These are phyloP conservation scores for Blastocystis sp. DNA, from an alignment of 352 stramenopile genomes.

Conservation along the genomic window DNA sequence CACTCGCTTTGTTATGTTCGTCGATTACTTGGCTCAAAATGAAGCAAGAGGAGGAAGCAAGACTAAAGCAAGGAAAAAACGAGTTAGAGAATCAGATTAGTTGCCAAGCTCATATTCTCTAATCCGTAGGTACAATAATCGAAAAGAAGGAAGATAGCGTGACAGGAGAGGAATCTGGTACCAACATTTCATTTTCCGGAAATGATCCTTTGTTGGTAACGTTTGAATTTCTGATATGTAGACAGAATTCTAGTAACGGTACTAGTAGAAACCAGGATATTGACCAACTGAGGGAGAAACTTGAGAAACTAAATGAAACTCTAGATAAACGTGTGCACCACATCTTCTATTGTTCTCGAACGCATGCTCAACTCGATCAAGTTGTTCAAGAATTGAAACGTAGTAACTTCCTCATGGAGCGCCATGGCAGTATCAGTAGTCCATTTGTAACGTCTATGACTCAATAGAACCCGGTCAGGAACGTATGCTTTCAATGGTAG, in stretches of 20 bases:
- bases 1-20: slow-evolving; percentile 78
- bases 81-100: background rate
- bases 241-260: no score
- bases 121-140: background rate
- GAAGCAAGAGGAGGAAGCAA: slow-evolving; percentile 33
- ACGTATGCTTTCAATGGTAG: slow-evolving; percentile 11
- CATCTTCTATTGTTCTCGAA: slow-evolving; percentile 83
- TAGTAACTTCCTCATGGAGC: slow-evolving; percentile 64
- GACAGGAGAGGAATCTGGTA: background rate
- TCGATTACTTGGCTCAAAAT: slow-evolving; percentile 72
- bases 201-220: no score
- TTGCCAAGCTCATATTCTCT: background rate
- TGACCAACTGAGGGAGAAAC: background rate
- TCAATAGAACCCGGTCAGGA: background rate
- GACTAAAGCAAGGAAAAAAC: slow-evolving; percentile 5
- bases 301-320: background rate
- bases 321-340: background rate
- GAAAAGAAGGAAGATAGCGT: background rate
- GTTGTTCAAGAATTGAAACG: slow-evolving; percentile 83
- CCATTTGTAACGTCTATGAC: background rate
- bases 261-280: slow-evolving; percentile 60
- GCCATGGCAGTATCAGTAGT: background rate
- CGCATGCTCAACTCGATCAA: slow-evolving; percentile 83
- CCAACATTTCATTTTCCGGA: background rate
- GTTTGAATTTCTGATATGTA: no score